A percentile compares a stretch with the other conserved stretches of the same genome.
Conservation (phyloP, 192 early-diverging fungal genomes). For the Linnemannia elongata region DNA sequence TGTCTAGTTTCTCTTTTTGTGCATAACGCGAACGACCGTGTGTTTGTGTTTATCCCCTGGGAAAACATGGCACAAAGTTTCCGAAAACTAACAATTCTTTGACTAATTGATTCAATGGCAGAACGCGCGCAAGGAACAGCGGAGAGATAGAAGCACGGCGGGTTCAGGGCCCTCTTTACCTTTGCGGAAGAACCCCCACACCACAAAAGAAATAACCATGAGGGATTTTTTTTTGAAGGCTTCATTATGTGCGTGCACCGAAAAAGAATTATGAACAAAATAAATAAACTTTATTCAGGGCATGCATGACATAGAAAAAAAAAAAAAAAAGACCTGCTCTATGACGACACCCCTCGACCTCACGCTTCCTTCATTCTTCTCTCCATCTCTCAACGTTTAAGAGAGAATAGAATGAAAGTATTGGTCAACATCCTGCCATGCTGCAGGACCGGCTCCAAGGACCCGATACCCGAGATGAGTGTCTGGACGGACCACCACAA, state of each 20-base stretch:
- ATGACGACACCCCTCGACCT: background rate
- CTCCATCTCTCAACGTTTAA: background rate
- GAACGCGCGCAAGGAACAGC: background rate
- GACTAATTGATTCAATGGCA: background rate
- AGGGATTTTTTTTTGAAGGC: too few relatives aligned
- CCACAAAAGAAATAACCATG: too few relatives aligned
- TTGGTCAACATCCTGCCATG: slow-evolving; percentile 51
- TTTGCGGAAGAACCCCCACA: background rate
- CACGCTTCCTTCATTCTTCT: background rate
- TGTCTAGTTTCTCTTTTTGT: background rate
- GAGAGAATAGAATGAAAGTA: slow-evolving; percentile 33
- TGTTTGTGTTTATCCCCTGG: slow-evolving; percentile 6
- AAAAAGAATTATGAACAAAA: background rate
- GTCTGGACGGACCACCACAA: slow-evolving; percentile 46
- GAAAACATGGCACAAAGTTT: slow-evolving; percentile 5
- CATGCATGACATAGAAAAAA: background rate
- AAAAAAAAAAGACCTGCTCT: background rate
- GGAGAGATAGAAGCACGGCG: background rate
- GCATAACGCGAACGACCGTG: background rate
- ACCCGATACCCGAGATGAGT: slow-evolving; percentile 52
- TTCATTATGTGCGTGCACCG: too few relatives aligned
- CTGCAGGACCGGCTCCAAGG: slow-evolving; percentile 10
- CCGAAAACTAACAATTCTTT: background rate
- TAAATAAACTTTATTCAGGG: background rate
- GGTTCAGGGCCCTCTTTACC: background rate